These are phyloP conservation scores for Sphaerulina populicola DNA, from an alignment of 2,329 filamentous ascomycete genomes.

Conservation along the genomic window DNA sequence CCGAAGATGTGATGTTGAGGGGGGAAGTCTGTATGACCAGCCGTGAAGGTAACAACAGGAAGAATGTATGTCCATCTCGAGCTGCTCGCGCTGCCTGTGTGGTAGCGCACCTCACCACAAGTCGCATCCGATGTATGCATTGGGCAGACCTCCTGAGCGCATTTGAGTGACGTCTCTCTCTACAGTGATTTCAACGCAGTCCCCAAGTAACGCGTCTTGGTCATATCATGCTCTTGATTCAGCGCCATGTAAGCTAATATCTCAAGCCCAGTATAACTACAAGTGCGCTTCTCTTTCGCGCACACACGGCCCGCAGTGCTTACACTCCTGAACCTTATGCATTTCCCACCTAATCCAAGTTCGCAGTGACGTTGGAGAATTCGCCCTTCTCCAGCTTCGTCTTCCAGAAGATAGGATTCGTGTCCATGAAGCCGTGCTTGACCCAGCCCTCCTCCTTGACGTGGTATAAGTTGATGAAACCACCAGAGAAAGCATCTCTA, in stretches of 20 bases:
- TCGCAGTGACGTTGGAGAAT: slow-evolving; percentile 87
- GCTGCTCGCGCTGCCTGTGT: too few species aligned
- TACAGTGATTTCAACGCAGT: too few species aligned
- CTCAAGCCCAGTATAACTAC: slow-evolving; percentile 19
- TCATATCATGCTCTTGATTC: slow-evolving; percentile 9
- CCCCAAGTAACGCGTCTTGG: not conserved
- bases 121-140: too few species aligned
- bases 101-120: too few species aligned
- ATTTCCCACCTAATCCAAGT: slow-evolving; percentile 40
- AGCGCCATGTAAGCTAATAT: slow-evolving; percentile 11
- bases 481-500: slow-evolving; percentile 96
- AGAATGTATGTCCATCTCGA: too few species aligned
- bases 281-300: slow-evolving; percentile 4
- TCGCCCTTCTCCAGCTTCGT: slow-evolving; percentile 98
- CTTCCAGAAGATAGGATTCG: slow-evolving; percentile 99
- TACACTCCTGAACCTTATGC: slow-evolving; percentile 4
- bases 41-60: too few species aligned
- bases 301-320: not conserved
- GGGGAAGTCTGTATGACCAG: too few species aligned
- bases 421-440: slow-evolving; percentile 96
- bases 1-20: too few species aligned
- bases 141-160: too few species aligned
- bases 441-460: slow-evolving; percentile 99
- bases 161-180: too few species aligned
- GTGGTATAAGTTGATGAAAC: slow-evolving; percentile 97